Evolutionary conservation across 2,329 filamentous ascomycete species (phyloP), one percentile per base, ranked within the genome.

Genomic region (Penicillium concentricum): DNA sequence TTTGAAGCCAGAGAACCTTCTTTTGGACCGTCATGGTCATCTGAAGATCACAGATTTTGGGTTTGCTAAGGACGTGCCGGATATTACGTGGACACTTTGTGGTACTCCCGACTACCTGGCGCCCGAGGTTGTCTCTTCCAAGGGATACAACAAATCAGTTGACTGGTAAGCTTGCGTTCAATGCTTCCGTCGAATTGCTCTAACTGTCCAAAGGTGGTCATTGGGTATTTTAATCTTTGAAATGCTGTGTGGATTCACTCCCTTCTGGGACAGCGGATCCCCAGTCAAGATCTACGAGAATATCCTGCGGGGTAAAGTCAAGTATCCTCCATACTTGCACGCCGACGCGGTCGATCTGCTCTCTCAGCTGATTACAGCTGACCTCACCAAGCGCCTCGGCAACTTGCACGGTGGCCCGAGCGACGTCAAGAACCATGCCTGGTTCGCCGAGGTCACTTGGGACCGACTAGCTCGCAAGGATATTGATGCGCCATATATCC

Each of bases 211-310:
- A 97, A 97, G 92, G 92, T 99, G 94, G 94, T 97, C 93, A 51
- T 83, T 99, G 57, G 94, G 94, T 44, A 97, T 99, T 72, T 81
- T 99, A 67, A 97, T 99, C 74, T 99, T 97, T 75, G 94, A 99
- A 82, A 99, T 99, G 94, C 85, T 99, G 37, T 97, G 94, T 73
- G 94, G 94, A 28, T 99, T 97, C 77, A 99, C 94, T 5, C 94
- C 94, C 5, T 99, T 99, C 81, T 99, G 94, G 93, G 94, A 99
- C 74, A 91, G 90, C 68, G 94, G 93, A 54, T 96, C 91, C 43
- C 93, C 94, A 3, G 96, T 99, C 86, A 97, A 96, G 78, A 99
- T 99, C 70, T 99, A 99, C 79, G 94, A 99, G 80, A 99, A 99
- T 74, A 99, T 99, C 69, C 84, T 99, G 62, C 92, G 92, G 71